These are phyloP conservation scores for Verticillium albo-atrum DNA, from an alignment of 2,329 filamentous ascomycete genomes.

Conservation along the genomic window DNA sequence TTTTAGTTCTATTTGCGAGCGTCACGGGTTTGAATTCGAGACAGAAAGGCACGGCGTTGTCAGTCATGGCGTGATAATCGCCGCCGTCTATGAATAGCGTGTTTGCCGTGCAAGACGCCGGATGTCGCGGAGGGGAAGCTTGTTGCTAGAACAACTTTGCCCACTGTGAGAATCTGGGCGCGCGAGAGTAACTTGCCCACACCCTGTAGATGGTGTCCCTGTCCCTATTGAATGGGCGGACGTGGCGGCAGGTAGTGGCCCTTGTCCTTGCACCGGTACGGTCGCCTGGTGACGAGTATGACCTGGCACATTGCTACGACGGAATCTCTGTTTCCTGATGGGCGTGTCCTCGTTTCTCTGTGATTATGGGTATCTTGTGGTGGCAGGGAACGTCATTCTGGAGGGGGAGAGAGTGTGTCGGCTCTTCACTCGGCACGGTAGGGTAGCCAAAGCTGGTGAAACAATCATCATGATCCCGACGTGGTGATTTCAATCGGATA, in stretches of 20 bases:
- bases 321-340: not conserved
- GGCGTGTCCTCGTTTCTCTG: not conserved
- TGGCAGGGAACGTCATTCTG: no score
- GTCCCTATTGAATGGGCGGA: not conserved
- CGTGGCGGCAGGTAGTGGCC: not conserved
- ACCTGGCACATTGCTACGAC: not conserved
- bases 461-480: no score
- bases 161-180: not conserved
- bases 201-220: not conserved
- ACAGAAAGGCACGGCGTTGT: not conserved
- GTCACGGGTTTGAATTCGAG: not conserved
- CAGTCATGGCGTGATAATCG: not conserved
- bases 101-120: not conserved
- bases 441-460: no score
- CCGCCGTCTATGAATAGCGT: not conserved
- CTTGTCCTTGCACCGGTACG: not conserved
- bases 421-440: no score
- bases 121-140: not conserved
- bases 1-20: not conserved
- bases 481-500: no score
- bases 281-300: not conserved
- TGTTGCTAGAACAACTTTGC: not conserved
- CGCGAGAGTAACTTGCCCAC: not conserved
- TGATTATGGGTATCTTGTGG: not conserved
- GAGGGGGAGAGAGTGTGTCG: no score